phyloP scores from a whole-genome alignment of 2,329 filamentous ascomycete genomes.

The Diaporthe citri region DNA sequence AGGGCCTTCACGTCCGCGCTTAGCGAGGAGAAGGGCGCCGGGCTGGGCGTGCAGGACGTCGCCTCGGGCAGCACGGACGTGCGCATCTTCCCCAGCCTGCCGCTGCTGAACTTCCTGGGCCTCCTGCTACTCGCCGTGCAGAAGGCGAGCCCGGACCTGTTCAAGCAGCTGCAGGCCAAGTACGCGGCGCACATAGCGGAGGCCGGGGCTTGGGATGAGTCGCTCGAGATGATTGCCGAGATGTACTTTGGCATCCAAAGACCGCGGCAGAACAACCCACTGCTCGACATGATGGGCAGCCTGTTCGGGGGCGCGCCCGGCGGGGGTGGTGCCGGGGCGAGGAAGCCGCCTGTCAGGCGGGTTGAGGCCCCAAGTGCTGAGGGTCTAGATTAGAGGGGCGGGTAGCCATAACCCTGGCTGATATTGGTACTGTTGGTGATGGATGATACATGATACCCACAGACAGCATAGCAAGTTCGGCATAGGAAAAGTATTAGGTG shows the following conservation, averaged over 20 bases:
- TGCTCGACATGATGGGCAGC: slow-evolving; percentile 98
- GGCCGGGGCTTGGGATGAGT: slow-evolving; percentile 81
- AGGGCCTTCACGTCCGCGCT: slow-evolving; percentile 80
- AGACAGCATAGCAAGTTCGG: slow-evolving; percentile 25
- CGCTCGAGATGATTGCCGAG: slow-evolving; percentile 89
- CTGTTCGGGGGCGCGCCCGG: slow-evolving; percentile 83
- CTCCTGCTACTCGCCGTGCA: slow-evolving; percentile 87
- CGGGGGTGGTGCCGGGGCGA: slow-evolving; percentile 61
- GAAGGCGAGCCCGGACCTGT: slow-evolving; percentile 82
- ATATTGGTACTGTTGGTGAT: slow-evolving; percentile 26
- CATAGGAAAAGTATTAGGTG: slow-evolving; percentile 5
- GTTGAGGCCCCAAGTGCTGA: slow-evolving; percentile 67
- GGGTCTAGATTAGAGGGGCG: slow-evolving; percentile 65
- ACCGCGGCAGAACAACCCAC: slow-evolving; percentile 88
- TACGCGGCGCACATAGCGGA: slow-evolving; percentile 86
- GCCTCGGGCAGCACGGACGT: slow-evolving; percentile 79
- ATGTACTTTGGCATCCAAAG: slow-evolving; percentile 96
- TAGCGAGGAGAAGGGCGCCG: slow-evolving; percentile 61
- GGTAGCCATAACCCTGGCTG: not conserved
- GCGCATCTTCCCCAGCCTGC: slow-evolving; percentile 88
- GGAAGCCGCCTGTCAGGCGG: slow-evolving; percentile 58
- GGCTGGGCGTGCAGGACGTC: slow-evolving; percentile 83
- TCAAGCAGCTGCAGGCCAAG: slow-evolving; percentile 83
- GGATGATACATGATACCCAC: slow-evolving; percentile 30
- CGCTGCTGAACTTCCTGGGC: slow-evolving; percentile 94